These are phyloP conservation scores for Alternaria infectoria DNA, from an alignment of 2,329 filamentous ascomycete genomes.

Conservation along the genomic window DNA sequence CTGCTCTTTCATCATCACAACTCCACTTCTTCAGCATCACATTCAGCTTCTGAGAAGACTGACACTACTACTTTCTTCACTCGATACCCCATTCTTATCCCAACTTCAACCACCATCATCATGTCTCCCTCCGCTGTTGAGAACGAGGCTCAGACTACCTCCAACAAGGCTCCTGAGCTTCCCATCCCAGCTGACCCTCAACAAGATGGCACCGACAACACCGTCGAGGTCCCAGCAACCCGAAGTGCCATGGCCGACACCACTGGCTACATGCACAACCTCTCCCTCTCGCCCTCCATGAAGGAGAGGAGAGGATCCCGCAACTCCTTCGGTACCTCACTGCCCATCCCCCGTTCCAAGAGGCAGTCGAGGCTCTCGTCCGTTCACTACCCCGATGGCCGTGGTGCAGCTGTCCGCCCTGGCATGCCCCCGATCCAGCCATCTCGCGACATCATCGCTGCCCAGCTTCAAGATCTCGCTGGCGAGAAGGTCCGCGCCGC, in stretches of 20 bases:
- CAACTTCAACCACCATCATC: slow-evolving; percentile 12
- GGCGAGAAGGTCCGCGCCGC: slow-evolving; percentile 70
- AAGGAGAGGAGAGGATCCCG: slow-evolving; percentile 71
- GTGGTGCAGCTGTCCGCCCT: slow-evolving; percentile 57
- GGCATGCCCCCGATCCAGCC: slow-evolving; percentile 66
- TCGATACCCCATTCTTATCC: slow-evolving; percentile 9
- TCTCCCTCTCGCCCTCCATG: slow-evolving; percentile 71
- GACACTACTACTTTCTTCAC: neutral
- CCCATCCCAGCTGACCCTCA: slow-evolving; percentile 42
- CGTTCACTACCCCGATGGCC: slow-evolving; percentile 58
- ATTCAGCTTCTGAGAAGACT: slow-evolving; percentile 12
- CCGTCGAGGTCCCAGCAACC: slow-evolving; percentile 73
- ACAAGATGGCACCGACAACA: slow-evolving; percentile 47
- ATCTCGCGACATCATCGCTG: slow-evolving; percentile 71
- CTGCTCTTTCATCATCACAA: slow-evolving; percentile 6
- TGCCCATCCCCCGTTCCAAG: slow-evolving; percentile 75
- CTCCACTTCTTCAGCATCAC: slow-evolving; percentile 8
- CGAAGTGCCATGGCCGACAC: slow-evolving; percentile 72
- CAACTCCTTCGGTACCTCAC: slow-evolving; percentile 76
- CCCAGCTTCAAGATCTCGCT: slow-evolving; percentile 72
- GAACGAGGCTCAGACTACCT: slow-evolving; percentile 50
- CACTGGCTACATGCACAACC: slow-evolving; percentile 73
- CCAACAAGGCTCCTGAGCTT: slow-evolving; percentile 38
- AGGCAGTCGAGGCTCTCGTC: slow-evolving; percentile 72
- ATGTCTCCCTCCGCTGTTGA: slow-evolving; percentile 63